Evolutionary conservation across 768 basidiomycete species (phyloP).

Genomic region (Mycena filopes): DNA sequence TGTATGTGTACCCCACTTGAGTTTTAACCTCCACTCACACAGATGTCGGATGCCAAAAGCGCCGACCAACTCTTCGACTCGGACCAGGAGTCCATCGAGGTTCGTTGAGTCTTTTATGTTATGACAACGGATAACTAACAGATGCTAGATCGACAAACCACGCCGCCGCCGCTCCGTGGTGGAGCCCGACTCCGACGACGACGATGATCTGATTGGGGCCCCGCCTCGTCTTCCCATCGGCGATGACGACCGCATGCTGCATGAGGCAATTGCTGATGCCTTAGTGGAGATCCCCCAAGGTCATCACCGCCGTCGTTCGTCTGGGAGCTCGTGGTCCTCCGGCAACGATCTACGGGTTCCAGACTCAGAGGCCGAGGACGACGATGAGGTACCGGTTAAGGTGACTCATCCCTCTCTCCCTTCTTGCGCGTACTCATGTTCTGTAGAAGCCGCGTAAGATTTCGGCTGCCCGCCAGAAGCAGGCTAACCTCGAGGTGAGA

Average conservation of each 20-base stretch:
- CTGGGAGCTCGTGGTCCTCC: constrained; percentile 1
- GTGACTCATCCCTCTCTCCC: too few species aligned
- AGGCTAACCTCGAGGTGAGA: constrained; percentile 5
- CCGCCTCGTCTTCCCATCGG: background rate
- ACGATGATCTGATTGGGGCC: background rate
- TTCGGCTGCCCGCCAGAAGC: background rate
- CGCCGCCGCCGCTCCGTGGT: background rate
- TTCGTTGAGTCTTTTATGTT: background rate
- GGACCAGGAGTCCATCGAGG: background rate
- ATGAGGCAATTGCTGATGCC: too few species aligned
- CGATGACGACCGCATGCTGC: too few species aligned
- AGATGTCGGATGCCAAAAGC: background rate
- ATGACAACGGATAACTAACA: background rate
- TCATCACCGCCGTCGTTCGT: background rate
- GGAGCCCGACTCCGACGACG: background rate
- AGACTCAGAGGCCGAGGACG: background rate
- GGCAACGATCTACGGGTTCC: background rate
- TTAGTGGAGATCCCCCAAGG: background rate
- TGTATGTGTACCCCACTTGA: too few species aligned
- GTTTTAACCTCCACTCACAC: too few species aligned
- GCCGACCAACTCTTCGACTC: background rate
- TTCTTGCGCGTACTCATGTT: too few species aligned
- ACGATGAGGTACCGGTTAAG: too few species aligned
- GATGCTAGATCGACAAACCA: background rate
- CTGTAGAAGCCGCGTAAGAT: background rate